Evolutionary conservation across 2,329 filamentous ascomycete genomes (phyloP).

Genomic region (Penicillium nordicum): DNA sequence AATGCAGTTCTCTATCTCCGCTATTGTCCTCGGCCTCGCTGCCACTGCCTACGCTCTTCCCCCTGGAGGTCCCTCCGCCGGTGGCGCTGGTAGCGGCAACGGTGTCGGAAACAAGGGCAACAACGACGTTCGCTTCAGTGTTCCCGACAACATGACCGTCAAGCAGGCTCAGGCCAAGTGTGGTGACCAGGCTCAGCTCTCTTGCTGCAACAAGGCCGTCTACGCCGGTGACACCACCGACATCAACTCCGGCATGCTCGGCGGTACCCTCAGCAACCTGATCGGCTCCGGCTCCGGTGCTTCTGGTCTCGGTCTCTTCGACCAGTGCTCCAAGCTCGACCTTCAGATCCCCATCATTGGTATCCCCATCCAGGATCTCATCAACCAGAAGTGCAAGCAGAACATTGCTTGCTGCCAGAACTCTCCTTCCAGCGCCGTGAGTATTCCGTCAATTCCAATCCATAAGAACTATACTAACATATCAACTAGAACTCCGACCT

Average conservation of each 20-base stretch:
- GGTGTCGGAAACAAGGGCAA: conserved; percentile 33
- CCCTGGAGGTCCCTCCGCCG: conserved; percentile 16
- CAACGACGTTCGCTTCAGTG: conserved; percentile 34
- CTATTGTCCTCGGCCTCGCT: conserved; percentile 35
- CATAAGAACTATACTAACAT: conserved; percentile 2
- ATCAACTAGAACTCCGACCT: conserved; percentile 29
- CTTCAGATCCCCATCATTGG: conserved; percentile 29
- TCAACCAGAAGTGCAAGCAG: conserved; percentile 42
- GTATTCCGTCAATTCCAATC: neutral
- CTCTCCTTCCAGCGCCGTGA: conserved; percentile 31
- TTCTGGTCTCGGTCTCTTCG: conserved; percentile 38
- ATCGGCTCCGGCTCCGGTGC: conserved; percentile 34
- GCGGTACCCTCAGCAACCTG: conserved; percentile 34
- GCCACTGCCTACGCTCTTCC: conserved; percentile 33
- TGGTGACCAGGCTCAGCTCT: conserved; percentile 38
- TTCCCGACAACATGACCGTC: conserved; percentile 32
- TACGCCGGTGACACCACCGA: conserved; percentile 36
- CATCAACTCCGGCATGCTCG: conserved; percentile 32
- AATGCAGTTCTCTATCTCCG: conserved; percentile 39
- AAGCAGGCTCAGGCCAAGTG: conserved; percentile 40
- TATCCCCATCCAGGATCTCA: conserved; percentile 30
- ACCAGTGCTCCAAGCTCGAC: conserved; percentile 42
- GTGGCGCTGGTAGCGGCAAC: conserved; percentile 23
- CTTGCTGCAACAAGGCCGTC: conserved; percentile 41
- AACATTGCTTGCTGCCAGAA: conserved; percentile 43